phyloP scores from a whole-genome alignment of 495 filamentous ascomycete species.

The Talaromyces borbonicus region DNA sequence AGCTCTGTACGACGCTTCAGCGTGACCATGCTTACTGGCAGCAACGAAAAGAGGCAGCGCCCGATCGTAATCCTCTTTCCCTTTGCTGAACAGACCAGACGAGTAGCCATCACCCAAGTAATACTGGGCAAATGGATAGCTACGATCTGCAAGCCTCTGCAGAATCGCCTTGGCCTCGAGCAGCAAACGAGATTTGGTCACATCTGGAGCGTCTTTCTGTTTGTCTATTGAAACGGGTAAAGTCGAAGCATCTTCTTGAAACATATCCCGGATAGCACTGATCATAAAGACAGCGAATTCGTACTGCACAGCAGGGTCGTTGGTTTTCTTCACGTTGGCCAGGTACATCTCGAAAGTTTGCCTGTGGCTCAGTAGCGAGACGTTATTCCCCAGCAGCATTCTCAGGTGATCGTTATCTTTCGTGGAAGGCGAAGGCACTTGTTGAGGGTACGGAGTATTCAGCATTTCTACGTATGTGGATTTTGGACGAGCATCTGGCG shows the following conservation, averaged over 20 bases:
- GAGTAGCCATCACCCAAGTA: conserved; percentile 91
- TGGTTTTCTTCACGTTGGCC: conserved; percentile 91
- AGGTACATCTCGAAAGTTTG: conserved; percentile 97
- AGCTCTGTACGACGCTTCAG: conserved; percentile 89
- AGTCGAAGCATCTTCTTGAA: conserved; percentile 27
- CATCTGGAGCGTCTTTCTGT: conserved; percentile 30
- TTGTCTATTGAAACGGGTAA: conserved; percentile 25
- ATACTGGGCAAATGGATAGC: conserved; percentile 95
- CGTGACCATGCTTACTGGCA: conserved; percentile 94
- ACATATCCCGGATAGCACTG: conserved; percentile 64
- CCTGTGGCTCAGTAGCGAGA: conserved; percentile 76
- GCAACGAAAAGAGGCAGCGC: conserved; percentile 88
- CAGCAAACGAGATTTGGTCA: conserved; percentile 54
- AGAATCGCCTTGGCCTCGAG: conserved; percentile 85
- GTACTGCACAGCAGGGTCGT: conserved; percentile 78
- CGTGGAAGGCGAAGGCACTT: conserved; percentile 60
- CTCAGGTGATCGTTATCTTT: conserved; percentile 72
- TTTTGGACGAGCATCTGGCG: conserved; percentile 62
- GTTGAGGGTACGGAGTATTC: conserved; percentile 82
- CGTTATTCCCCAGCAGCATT: conserved; percentile 72
- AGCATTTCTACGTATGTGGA: conserved; percentile 76
- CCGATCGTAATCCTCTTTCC: conserved; percentile 77
- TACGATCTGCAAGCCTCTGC: conserved; percentile 71
- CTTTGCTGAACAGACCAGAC: conserved; percentile 89
- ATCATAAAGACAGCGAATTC: conserved; percentile 94